Evolutionary conservation across 306 rosid species (phyloP).

Genomic region (Boehmeria nivea): DNA sequence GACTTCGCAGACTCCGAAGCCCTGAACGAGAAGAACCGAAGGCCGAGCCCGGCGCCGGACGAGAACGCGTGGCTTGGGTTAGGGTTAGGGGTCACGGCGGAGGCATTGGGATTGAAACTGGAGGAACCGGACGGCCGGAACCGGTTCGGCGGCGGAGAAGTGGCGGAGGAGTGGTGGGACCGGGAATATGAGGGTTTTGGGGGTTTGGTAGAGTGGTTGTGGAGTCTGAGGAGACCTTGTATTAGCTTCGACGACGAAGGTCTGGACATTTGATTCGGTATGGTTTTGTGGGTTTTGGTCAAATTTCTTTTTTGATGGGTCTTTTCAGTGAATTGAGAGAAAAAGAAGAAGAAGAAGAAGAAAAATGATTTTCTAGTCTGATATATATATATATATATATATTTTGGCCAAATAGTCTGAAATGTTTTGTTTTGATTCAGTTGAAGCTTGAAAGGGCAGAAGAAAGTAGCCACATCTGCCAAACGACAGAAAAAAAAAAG

Average conservation of each 20-base stretch:
- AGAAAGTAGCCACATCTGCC: too few species aligned
- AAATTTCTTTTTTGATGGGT: too few species aligned
- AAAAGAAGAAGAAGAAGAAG: too few species aligned
- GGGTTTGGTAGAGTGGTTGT: slow-evolving; percentile 10
- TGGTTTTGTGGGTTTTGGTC: too few species aligned
- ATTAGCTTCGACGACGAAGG: slow-evolving; percentile 41
- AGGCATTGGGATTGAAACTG: slow-evolving; percentile 23
- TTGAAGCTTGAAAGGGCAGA: too few species aligned
- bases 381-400: too few species aligned
- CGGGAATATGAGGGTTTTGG: slow-evolving; percentile 16
- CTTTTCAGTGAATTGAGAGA: too few species aligned
- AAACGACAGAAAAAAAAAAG: too few species aligned
- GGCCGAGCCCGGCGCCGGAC: slow-evolving; percentile 16
- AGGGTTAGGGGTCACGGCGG: neutral
- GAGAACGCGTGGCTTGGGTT: neutral
- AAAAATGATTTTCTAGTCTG: too few species aligned
- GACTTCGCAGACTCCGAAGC: slow-evolving; percentile 25
- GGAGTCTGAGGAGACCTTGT: slow-evolving; percentile 46
- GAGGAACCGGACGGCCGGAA: slow-evolving; percentile 22
- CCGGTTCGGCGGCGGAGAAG: slow-evolving; percentile 8
- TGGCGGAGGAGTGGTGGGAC: slow-evolving; percentile 22
- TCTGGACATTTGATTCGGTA: slow-evolving; percentile 17
- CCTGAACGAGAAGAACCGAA: slow-evolving; percentile 48
- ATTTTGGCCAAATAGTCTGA: too few species aligned
- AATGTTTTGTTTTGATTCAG: too few species aligned